Evolutionary conservation across 139 green algal genomes (phyloP).

Genomic region (Picochlorum sp.): DNA sequence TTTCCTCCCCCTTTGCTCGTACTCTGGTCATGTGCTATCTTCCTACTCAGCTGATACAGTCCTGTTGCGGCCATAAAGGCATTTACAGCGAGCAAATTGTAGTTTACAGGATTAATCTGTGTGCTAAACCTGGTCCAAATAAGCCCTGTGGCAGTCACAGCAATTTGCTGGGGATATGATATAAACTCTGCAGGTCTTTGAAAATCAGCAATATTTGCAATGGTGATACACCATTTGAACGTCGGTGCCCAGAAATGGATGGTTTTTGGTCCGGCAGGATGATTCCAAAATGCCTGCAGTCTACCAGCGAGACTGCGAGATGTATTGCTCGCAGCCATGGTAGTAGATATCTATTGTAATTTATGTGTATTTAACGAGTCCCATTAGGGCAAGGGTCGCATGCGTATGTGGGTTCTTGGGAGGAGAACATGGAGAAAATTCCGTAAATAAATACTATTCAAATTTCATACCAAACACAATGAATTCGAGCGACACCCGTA

Average conservation of each 20-base stretch:
- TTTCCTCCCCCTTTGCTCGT: not conserved
- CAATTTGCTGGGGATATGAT: constrained; percentile 85
- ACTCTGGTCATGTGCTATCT: constrained; percentile 18
- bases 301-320: not conserved
- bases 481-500: too few relatives aligned
- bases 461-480: too few relatives aligned
- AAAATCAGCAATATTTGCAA: constrained; percentile 95
- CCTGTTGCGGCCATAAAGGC: constrained; percentile 78
- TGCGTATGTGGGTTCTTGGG: too few relatives aligned
- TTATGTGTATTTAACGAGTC: too few relatives aligned
- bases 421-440: too few relatives aligned
- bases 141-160: constrained; percentile 77
- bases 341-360: too few relatives aligned
- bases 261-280: constrained; percentile 10
- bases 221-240: constrained; percentile 95
- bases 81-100: constrained; percentile 93
- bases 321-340: not conserved
- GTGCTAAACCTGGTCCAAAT: constrained; percentile 87
- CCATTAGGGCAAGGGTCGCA: too few relatives aligned
- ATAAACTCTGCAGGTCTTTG: constrained; percentile 78
- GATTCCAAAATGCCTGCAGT: constrained; percentile 8
- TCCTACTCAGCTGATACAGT: constrained; percentile 74
- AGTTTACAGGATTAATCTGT: constrained; percentile 86
- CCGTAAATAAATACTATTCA: too few relatives aligned
- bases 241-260: constrained; percentile 88